Percentiles rank a stretch among this genome's conserved stretches.
Conservation (phyloP, 1,139 yeast genomes). For the Suhomyces atakaporum region DNA sequence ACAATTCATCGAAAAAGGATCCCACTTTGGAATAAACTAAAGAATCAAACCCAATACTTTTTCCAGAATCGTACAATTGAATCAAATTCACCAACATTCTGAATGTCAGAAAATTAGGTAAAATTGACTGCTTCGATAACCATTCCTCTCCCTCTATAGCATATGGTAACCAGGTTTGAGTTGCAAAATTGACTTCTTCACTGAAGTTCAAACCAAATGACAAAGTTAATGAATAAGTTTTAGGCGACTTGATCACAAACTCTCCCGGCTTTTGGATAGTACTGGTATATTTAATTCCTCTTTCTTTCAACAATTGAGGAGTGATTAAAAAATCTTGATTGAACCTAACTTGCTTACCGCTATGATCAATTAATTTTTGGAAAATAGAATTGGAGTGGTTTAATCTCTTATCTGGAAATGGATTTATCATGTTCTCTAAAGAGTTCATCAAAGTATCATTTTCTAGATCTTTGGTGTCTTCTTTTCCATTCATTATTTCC, state of each 20-base stretch:
- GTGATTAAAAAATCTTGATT: slow-evolving; percentile 49
- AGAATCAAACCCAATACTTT: slow-evolving; percentile 30
- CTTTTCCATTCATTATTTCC: slow-evolving; percentile 16
- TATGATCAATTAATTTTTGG: slow-evolving; percentile 26
- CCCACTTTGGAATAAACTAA: slow-evolving; percentile 33
- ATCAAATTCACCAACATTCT: slow-evolving; percentile 50
- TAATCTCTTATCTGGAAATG: slow-evolving; percentile 28
- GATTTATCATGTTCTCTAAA: slow-evolving; percentile 33
- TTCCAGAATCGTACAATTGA: slow-evolving; percentile 39
- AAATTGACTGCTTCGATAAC: slow-evolving; percentile 49
- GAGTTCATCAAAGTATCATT: slow-evolving; percentile 30
- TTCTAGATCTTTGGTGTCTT: slow-evolving; percentile 17
- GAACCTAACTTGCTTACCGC: slow-evolving; percentile 14
- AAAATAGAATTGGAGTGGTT: slow-evolving; percentile 27
- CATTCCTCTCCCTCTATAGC: slow-evolving; percentile 53
- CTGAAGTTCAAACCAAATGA: slow-evolving; percentile 58
- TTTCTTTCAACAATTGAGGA: slow-evolving; percentile 46
- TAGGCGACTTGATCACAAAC: slow-evolving; percentile 57
- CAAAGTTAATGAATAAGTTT: slow-evolving; percentile 49
- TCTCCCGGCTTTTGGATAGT: slow-evolving; percentile 63
- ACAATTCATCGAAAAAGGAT: slow-evolving; percentile 31
- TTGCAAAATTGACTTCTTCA: slow-evolving; percentile 59
- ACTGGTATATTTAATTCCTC: slow-evolving; percentile 50
- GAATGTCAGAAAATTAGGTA: slow-evolving; percentile 55
- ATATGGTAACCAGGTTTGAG: slow-evolving; percentile 56